Percentiles rank a stretch among this genome's conserved stretches.
Conservation (phyloP, 768 basidiomycete genomes). For the Podaxis sp. region DNA sequence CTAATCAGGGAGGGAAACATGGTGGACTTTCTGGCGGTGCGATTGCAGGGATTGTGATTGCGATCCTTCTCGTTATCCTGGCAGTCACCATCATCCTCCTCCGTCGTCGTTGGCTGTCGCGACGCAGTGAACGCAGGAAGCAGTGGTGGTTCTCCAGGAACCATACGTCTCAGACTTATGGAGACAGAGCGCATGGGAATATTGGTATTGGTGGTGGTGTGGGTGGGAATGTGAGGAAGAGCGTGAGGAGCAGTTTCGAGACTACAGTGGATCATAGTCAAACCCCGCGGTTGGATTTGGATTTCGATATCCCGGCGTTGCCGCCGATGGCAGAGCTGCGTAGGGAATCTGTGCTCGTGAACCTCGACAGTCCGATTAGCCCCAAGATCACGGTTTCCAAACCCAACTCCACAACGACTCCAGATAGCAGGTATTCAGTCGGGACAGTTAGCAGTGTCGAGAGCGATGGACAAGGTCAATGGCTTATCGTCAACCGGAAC, state of each 20-base stretch:
- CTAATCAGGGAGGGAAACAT: conserved; percentile 7
- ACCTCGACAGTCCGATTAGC: conserved; percentile 25
- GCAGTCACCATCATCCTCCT: conserved; percentile 38
- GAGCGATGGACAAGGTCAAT: conserved; percentile 31
- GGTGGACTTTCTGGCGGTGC: conserved; percentile 20
- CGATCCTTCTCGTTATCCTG: conserved; percentile 33
- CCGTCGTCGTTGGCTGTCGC: conserved; percentile 43
- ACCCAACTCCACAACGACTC: conserved; percentile 17
- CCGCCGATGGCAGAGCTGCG: conserved; percentile 60
- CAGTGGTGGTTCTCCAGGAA: conserved; percentile 44
- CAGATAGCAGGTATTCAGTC: conserved; percentile 32
- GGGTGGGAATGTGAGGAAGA: not conserved
- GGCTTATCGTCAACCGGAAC: conserved; percentile 31
- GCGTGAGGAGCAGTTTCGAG: conserved; percentile 59
- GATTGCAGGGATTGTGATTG: conserved; percentile 44
- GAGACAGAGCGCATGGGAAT: conserved; percentile 17
- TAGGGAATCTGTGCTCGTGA: conserved; percentile 29
- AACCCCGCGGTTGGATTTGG: conserved; percentile 21
- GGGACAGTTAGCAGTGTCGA: conserved; percentile 35
- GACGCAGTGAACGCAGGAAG: conserved; percentile 40
- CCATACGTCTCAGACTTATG: conserved; percentile 23
- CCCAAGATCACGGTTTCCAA: not conserved
- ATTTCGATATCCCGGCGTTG: conserved; percentile 33
- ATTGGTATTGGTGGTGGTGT: not conserved
- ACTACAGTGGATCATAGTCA: conserved; percentile 52